Evolutionary conservation across 306 rosid genomes (phyloP), one percentile per base, ranked within the genome.

Genomic region (Rosa rugosa): DNA sequence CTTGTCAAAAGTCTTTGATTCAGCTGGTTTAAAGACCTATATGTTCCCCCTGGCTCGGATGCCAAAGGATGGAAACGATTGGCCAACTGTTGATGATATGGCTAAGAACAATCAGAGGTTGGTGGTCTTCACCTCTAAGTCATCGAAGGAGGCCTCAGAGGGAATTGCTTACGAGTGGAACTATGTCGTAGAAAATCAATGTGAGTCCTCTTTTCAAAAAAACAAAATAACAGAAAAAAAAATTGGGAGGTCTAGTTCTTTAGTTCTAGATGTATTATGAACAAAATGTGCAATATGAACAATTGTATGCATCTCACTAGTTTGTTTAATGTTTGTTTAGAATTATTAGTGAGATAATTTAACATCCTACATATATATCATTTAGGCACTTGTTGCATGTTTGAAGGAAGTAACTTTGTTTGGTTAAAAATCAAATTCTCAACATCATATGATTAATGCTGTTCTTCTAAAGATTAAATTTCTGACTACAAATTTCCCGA

Each of bases 51-150:
- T 90, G 40, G 84, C 91, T 79, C 84, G 76, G 79, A 88, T 95
- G 92, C 98, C 99, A 23, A 86, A 79, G 79, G 80, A 86, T 5
- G 98, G 99, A 0, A 85, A 42, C 7, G 87, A 95, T 71, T 95
- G 99, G 99, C 99, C 99, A 20, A 91, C 87, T 0, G 89, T 91
- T 0, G 94, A 91, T 82, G 98, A 95, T 75, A 95, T 95, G 98
- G 86, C 80, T 4, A 82, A 85, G 82, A 87, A 90, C 81, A 92
- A 92, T 78, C 98, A 87, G 82, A 89, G 99, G 68, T 76, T 95
- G 80, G 82, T 92, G 3, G 91, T 88, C 73, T 95, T 95, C 91
- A 84, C 97, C 56, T 92, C 98, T n/a, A 92, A 76, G 82, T 27
- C 79, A 6, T 42, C 83, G 68, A 95, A 95, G 87, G 97, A 95